A percentile compares a stretch with the other conserved stretches of the same genome.
Conservation (phyloP, 306 rosid species). For the Abrus precatorius region DNA sequence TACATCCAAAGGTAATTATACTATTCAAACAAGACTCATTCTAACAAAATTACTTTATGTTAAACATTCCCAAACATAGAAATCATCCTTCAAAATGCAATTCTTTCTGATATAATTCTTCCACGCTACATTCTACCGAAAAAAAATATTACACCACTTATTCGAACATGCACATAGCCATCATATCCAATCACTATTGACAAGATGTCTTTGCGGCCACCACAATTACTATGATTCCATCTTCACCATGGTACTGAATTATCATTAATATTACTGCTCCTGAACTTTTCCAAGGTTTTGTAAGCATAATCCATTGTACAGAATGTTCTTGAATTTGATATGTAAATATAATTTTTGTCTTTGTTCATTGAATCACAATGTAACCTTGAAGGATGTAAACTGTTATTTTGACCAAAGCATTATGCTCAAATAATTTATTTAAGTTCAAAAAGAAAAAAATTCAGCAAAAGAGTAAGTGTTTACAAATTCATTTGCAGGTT, state of each 20-base stretch:
- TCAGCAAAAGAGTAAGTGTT: not conserved
- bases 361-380: constrained; percentile 4
- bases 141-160: not conserved
- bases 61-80: not conserved
- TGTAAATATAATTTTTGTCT: not conserved
- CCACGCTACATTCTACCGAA: not conserved
- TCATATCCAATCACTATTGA: not conserved
- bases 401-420: constrained; percentile 23
- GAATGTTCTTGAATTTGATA: constrained; percentile 24
- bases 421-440: constrained; percentile 2
- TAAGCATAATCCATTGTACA: not conserved
- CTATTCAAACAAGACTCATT: not conserved
- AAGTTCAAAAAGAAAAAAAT: constrained; percentile 32
- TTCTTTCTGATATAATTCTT: not conserved
- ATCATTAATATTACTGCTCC: not conserved
- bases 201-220: not conserved
- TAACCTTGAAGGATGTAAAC: constrained; percentile 12
- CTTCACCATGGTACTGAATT: not conserved
- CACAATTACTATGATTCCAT: not conserved
- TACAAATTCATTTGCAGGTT: constrained; percentile 64
- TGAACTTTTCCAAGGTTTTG: not conserved
- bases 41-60: not conserved
- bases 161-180: not conserved
- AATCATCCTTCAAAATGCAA: not conserved
- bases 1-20: not conserved